Percentiles rank a stretch among this genome's conserved stretches.
These are phyloP conservation scores for Termitomyces sp. DNA, from an alignment of 768 basidiomycete genomes.

Conservation along the genomic window DNA sequence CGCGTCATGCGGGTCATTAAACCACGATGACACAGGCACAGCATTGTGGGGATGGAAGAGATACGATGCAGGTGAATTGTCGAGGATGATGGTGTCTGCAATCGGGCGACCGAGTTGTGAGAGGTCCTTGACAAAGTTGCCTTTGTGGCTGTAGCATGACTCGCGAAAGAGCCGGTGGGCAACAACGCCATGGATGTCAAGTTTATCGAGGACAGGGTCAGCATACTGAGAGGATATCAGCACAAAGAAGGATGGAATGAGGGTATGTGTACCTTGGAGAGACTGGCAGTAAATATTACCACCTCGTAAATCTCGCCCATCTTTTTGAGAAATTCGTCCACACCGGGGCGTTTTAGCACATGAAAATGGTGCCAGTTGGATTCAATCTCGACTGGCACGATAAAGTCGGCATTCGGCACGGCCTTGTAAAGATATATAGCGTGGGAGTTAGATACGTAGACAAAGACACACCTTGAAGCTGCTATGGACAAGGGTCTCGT, in stretches of 20 bases:
- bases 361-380: conserved; percentile 98
- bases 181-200: conserved; percentile 89
- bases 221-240: conserved; percentile 59
- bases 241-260: background rate
- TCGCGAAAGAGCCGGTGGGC: conserved; percentile 94
- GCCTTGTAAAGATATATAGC: no score
- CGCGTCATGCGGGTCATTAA: conserved; percentile 98
- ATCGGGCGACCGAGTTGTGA: conserved; percentile 96
- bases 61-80: conserved; percentile 98
- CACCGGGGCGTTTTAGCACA: conserved; percentile 97
- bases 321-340: conserved; percentile 91
- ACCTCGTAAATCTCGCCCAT: conserved; percentile 99
- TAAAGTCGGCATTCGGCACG: conserved; percentile 90
- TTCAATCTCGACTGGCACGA: conserved; percentile 98
- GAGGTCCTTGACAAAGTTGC: conserved; percentile 99
- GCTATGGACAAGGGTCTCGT: conserved; percentile 97
- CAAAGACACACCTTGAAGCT: conserved; percentile 82
- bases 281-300: conserved; percentile 94
- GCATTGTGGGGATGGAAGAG: conserved; percentile 99
- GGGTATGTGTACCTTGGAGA: conserved; percentile 76
- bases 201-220: conserved; percentile 95
- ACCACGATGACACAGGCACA: conserved; percentile 98
- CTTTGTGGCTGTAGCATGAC: conserved; percentile 97
- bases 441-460: no score
- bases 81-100: conserved; percentile 92